Base-by-base conservation (phyloP, 441 rosid species). In the Arabidopsis hybrid region DNA sequence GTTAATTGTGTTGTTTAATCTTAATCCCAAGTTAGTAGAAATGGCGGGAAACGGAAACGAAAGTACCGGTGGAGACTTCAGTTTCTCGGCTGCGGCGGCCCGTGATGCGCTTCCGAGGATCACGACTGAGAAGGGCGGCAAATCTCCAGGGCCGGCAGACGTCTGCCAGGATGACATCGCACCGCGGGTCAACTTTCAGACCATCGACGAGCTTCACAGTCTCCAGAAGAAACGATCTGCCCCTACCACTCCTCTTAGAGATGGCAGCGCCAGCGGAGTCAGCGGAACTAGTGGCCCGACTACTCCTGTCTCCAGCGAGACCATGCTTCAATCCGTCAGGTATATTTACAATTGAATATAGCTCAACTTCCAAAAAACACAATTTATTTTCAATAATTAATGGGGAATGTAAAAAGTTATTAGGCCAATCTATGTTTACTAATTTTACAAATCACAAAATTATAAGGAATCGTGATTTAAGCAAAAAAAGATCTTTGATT, bases 311-410 rank as follows among this genome's bases (percentile, higher is more conserved):
- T 67, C 93, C 7, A 84, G 88, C 11, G 93, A 88, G 42, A 88
- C 76, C 79, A 93, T 89, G 82, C 90, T 88, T 67, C 89, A 89
- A 71, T 89, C 95, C 74, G 89, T 91, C 88, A 91, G 95, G 95
- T 88, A 31, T 7, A 31, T 55, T 7, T 42, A 32, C 58, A 21
- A 1, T 21, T 21, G 26, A 21, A 21, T 21, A 21, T 21, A 21
- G 26, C 26, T 21, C 26, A 21, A 21, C 26, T 21, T 21, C 26
- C 26, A 21, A 21, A 21, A 21, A 21, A 21, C 26, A 21, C 26
- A 21, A 34, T 42, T 68, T 39, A 17, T 31, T 18, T 51, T 21
- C 4, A 21, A 21, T 4, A 50, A 21, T 21, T 21, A 4, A 52
- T 52, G 34, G 3, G 34, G 34, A 52, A 21, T 11, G 14, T 3